These are phyloP conservation scores for Paramecium bursaria DNA, from an alignment of 73 alveolate genomes.

Conservation along the genomic window DNA sequence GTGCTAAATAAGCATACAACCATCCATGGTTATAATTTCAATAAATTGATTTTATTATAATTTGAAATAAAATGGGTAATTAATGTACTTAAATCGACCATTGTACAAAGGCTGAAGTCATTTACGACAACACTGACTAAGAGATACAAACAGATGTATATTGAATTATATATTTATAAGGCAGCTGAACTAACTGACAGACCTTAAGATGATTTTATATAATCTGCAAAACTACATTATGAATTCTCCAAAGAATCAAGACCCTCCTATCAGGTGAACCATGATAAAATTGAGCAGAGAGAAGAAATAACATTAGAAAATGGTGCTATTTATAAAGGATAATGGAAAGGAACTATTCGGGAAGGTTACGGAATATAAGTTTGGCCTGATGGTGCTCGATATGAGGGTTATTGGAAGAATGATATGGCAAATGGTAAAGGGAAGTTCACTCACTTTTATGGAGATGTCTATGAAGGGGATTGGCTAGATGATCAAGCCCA, in stretches of 20 bases:
- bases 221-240: slow-evolving; percentile 7
- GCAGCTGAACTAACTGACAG: slow-evolving; percentile 44
- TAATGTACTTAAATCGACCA: slow-evolving; percentile 53
- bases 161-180: too few species aligned
- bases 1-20: slow-evolving; percentile 3
- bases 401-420: slow-evolving; percentile 70
- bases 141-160: slow-evolving; percentile 24
- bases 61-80: slow-evolving; percentile 30
- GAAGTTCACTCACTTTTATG: slow-evolving; percentile 69
- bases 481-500: slow-evolving; percentile 72
- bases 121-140: not conserved
- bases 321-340: slow-evolving; percentile 28
- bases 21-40: slow-evolving; percentile 52
- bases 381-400: slow-evolving; percentile 71
- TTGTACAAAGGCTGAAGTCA: slow-evolving; percentile 52
- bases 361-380: slow-evolving; percentile 39
- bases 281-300: slow-evolving; percentile 69
- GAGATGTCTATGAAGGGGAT: slow-evolving; percentile 76
- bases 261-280: not conserved
- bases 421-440: slow-evolving; percentile 71
- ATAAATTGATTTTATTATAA: not conserved
- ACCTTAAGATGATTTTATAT: slow-evolving; percentile 47
- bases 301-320: not conserved
- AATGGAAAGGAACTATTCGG: slow-evolving; percentile 40
- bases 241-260: not conserved